phyloP scores from a whole-genome alignment of 345 rosid species.

The Aethionema arabicum region DNA sequence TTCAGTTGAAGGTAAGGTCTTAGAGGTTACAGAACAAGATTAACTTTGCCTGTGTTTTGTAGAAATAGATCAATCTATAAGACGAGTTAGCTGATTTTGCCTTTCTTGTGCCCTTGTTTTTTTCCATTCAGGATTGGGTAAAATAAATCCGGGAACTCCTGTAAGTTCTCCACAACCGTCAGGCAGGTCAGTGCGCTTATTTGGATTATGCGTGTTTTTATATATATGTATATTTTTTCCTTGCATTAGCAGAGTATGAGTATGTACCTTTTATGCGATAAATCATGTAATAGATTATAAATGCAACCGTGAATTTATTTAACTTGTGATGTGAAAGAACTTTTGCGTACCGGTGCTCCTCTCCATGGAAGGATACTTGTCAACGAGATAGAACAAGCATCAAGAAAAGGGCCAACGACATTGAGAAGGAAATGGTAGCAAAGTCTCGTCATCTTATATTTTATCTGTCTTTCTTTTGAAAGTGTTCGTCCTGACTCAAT shows the following conservation, averaged over 20 bases:
- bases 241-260: slow-evolving; percentile 12
- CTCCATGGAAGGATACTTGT: slow-evolving; percentile 47
- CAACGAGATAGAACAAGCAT: slow-evolving; percentile 36
- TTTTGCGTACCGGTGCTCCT: slow-evolving; percentile 30
- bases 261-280: slow-evolving; percentile 12
- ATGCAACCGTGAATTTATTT: slow-evolving; percentile 16
- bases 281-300: background rate
- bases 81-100: background rate
- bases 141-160: slow-evolving; percentile 65
- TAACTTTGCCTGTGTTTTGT: background rate
- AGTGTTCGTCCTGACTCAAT: slow-evolving; percentile 10
- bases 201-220: background rate
- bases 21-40: background rate
- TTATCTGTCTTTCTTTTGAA: slow-evolving; percentile 10
- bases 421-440: slow-evolving; percentile 56
- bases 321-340: slow-evolving; percentile 25
- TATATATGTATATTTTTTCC: slow-evolving; percentile 7
- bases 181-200: slow-evolving; percentile 45
- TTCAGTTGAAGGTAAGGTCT: slow-evolving; percentile 70
- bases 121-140: slow-evolving; percentile 67
- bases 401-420: slow-evolving; percentile 36
- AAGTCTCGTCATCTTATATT: slow-evolving; percentile 19
- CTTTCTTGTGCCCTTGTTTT: slow-evolving; percentile 20
- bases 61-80: slow-evolving; percentile 3
- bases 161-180: slow-evolving; percentile 51